phyloP scores from a whole-genome alignment of 176 grass and related monocot genomes.

The Oryza nivara region DNA sequence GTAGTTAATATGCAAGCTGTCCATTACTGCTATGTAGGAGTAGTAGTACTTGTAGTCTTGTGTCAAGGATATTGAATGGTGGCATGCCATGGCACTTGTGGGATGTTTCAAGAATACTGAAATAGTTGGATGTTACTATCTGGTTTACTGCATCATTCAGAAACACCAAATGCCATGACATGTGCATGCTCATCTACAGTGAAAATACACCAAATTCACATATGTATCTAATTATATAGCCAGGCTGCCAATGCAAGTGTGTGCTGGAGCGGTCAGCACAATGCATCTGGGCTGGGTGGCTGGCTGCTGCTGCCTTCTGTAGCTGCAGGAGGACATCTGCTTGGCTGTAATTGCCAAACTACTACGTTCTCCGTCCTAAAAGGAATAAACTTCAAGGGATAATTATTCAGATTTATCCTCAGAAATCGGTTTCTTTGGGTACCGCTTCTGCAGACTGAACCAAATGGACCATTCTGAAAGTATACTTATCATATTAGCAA shows the following conservation, averaged over 20 bases:
- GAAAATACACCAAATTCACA: background rate
- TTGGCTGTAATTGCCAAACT: background rate
- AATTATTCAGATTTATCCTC: too few relatives aligned
- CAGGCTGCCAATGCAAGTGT: conserved; percentile 21
- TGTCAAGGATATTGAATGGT: background rate
- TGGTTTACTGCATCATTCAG: background rate
- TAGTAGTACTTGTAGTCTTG: background rate
- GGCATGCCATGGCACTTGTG: background rate
- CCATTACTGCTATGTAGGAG: background rate
- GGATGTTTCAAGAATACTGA: background rate
- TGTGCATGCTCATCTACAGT: background rate
- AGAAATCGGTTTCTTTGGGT: too few relatives aligned
- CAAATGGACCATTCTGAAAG: background rate
- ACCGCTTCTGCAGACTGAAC: background rate
- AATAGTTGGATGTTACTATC: background rate
- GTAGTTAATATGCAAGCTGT: conserved; percentile 21
- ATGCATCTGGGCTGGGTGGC: background rate
- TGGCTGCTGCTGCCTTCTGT: background rate
- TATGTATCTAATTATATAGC: background rate
- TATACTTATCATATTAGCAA: background rate
- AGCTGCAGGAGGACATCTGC: background rate
- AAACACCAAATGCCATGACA: background rate
- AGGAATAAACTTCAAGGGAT: too few relatives aligned
- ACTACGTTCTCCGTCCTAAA: too few relatives aligned
- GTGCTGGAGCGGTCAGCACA: conserved; percentile 8